phyloP scores from a whole-genome alignment of 139 green algal species.

The Chlamydomonas asymmetrica region DNA sequence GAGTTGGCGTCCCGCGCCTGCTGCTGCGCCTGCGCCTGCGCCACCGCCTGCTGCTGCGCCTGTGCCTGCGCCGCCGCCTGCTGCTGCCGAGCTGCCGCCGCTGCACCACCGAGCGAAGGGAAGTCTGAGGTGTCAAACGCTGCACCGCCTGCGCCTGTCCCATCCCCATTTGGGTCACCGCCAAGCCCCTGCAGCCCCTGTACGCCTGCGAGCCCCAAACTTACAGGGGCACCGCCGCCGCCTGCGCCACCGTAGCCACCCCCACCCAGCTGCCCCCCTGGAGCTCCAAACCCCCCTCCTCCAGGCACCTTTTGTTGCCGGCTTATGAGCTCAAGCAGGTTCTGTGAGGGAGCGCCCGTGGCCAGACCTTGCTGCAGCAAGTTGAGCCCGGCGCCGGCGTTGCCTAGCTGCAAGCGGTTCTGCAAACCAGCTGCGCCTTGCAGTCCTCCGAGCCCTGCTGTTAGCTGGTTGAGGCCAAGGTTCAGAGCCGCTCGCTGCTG shows the following conservation, averaged over 20 bases:
- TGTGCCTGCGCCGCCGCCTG: no score
- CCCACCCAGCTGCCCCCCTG: background rate
- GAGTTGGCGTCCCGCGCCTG: no score
- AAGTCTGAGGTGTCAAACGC: constrained; percentile 23
- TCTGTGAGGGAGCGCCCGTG: constrained; percentile 20
- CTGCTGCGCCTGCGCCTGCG: constrained; percentile 2
- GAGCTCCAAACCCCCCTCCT: background rate
- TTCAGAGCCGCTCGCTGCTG: no score
- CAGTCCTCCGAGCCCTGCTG: background rate
- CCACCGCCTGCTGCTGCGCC: no score
- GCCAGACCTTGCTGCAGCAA: constrained; percentile 27
- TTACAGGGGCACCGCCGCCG: background rate
- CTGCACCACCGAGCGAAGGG: constrained; percentile 12
- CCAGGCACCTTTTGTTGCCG: constrained; percentile 22
- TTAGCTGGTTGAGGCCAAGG: constrained; percentile 24
- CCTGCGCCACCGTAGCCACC: background rate
- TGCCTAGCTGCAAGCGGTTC: constrained; percentile 23
- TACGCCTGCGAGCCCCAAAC: background rate
- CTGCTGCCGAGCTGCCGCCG: constrained; percentile 4
- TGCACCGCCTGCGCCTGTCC: constrained; percentile 2
- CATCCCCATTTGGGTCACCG: no score
- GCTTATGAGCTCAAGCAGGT: constrained; percentile 29
- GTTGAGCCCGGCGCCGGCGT: constrained; percentile 14
- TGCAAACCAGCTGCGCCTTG: constrained; percentile 18
- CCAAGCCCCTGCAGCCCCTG: constrained; percentile 2